Percentiles rank a stretch among this genome's conserved stretches.
These are phyloP conservation scores for Candida xyloterini DNA, from an alignment of 805 yeast genomes.

Conservation along the genomic window DNA sequence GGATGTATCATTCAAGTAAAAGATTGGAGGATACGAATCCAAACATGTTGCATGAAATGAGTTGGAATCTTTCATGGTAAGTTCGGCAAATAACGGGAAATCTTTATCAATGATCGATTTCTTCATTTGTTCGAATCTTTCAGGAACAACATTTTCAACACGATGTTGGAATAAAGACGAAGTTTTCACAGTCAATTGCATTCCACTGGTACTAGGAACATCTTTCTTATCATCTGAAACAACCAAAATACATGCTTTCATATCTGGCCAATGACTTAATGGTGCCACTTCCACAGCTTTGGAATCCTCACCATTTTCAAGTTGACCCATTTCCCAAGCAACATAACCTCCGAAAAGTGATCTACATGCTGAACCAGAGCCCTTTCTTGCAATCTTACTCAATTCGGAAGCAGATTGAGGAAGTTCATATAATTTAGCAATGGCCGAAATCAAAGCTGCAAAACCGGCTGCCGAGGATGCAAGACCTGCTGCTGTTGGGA, in stretches of 20 bases:
- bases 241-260: conserved; percentile 89
- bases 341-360: conserved; percentile 96
- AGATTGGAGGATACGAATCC: conserved; percentile 94
- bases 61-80: conserved; percentile 95
- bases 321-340: conserved; percentile 96
- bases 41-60: conserved; percentile 98
- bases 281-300: conserved; percentile 92
- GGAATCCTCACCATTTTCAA: conserved; percentile 81
- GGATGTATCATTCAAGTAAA: conserved; percentile 89
- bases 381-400: conserved; percentile 93
- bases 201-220: conserved; percentile 91
- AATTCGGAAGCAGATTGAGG: conserved; percentile 85
- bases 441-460: conserved; percentile 90
- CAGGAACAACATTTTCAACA: conserved; percentile 78
- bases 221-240: conserved; percentile 93
- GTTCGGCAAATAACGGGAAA: conserved; percentile 76
- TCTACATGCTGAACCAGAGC: conserved; percentile 98
- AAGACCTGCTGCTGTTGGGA: conserved; percentile 98
- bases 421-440: conserved; percentile 77
- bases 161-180: conserved; percentile 84
- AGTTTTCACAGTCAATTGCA: conserved; percentile 92
- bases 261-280: conserved; percentile 80
- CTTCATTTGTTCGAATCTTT: conserved; percentile 80
- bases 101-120: conserved; percentile 68
- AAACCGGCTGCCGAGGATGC: conserved; percentile 99